Percentiles rank a stretch among this genome's conserved stretches.
Conservation (phyloP, 768 basidiomycete genomes). For the Nevesoporus exiguus region DNA sequence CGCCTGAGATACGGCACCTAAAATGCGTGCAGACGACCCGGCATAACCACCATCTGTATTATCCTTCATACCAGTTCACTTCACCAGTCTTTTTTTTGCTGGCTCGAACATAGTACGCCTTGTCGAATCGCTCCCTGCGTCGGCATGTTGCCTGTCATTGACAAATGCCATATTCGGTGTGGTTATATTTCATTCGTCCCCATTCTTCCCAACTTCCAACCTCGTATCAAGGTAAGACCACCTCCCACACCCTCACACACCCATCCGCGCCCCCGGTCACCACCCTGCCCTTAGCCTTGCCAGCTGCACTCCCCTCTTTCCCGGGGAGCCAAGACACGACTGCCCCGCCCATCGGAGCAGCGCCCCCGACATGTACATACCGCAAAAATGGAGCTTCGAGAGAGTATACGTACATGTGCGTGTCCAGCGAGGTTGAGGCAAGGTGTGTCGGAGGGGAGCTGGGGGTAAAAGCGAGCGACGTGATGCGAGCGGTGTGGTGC, state of each 20-base stretch:
- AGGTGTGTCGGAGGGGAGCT: conserved; percentile 45
- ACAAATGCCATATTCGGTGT: no score
- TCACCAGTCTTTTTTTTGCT: no score
- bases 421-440: conserved; percentile 90
- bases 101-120: no score
- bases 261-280: conserved; percentile 80
- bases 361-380: conserved; percentile 82
- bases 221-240: conserved; percentile 36
- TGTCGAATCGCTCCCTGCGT: no score
- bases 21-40: no score
- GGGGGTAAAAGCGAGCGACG: conserved; percentile 47
- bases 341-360: conserved; percentile 80
- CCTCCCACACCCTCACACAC: conserved; percentile 70
- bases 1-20: no score
- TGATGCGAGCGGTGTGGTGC: conserved; percentile 79
- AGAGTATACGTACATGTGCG: conserved; percentile 86
- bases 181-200: no score
- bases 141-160: no score
- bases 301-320: conserved; percentile 2
- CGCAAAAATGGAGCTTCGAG: conserved; percentile 58
- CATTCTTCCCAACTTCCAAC: no score
- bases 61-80: no score
- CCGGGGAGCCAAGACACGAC: conserved; percentile 67
- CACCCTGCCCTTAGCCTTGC: conserved; percentile 46
- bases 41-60: no score